These are phyloP conservation scores for Smittium mucronatum DNA, from an alignment of 371 early-diverging fungal genomes.

Conservation along the genomic window DNA sequence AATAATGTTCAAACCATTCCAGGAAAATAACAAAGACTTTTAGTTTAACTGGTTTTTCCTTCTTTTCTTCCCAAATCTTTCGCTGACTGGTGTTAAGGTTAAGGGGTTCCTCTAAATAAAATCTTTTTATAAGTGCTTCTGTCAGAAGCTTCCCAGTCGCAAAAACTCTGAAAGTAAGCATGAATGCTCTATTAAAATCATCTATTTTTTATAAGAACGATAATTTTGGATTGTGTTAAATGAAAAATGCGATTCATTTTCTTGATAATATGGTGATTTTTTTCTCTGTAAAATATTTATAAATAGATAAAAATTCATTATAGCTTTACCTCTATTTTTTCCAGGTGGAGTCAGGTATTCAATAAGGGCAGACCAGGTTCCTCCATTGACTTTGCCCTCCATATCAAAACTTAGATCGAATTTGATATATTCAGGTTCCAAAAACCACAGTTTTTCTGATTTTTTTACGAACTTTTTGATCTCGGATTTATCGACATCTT, in stretches of 20 bases:
- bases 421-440: slow-evolving; percentile 12
- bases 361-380: slow-evolving; percentile 65
- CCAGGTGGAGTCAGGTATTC: slow-evolving; percentile 75
- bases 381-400: slow-evolving; percentile 81
- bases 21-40: slow-evolving; percentile 76
- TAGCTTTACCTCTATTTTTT: slow-evolving; percentile 6
- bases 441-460: slow-evolving; percentile 10
- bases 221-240: no score
- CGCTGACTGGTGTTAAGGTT: slow-evolving; percentile 44
- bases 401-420: slow-evolving; percentile 62
- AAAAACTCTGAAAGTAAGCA: slow-evolving; percentile 80
- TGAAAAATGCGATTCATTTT: no score
- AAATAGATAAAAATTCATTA: background rate
- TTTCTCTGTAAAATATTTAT: no score
- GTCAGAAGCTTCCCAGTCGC: slow-evolving; percentile 57
- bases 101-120: slow-evolving; percentile 46
- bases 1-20: slow-evolving; percentile 72
- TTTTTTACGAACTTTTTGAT: slow-evolving; percentile 5
- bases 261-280: no score
- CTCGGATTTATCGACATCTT: slow-evolving; percentile 7
- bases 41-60: slow-evolving; percentile 60
- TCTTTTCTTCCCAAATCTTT: slow-evolving; percentile 65
- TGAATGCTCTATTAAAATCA: slow-evolving; percentile 56
- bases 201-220: slow-evolving; percentile 15
- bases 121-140: slow-evolving; percentile 52